Conservation (phyloP, 768 basidiomycete species). For the Rhizopogon sp. region DNA sequence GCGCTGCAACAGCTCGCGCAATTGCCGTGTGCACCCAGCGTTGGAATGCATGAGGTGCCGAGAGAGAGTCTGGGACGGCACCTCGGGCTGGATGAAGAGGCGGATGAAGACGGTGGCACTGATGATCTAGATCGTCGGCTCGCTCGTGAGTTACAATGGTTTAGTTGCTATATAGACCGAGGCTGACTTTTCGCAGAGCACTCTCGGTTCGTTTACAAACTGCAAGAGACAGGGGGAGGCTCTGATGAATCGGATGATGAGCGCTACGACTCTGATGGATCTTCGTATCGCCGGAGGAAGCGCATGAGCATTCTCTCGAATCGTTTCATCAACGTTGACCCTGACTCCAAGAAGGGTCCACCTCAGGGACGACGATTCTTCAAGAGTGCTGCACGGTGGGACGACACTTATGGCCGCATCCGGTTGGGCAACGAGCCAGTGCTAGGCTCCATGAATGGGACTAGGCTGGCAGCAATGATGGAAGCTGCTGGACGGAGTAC, state of each 20-base stretch:
- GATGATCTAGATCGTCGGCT: constrained; percentile 66
- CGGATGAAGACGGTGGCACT: constrained; percentile 33
- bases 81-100: constrained; percentile 46
- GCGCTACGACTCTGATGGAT: constrained; percentile 45
- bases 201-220: constrained; percentile 55
- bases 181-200: constrained; percentile 42
- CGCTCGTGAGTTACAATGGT: constrained; percentile 50
- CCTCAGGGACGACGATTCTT: constrained; percentile 51
- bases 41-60: constrained; percentile 81
- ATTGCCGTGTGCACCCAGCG: constrained; percentile 75
- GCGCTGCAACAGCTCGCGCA: constrained; percentile 53
- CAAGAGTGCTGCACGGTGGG: constrained; percentile 39
- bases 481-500: constrained; percentile 18
- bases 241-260: constrained; percentile 47
- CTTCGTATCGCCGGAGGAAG: constrained; percentile 38
- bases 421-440: constrained; percentile 16
- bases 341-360: constrained; percentile 23
- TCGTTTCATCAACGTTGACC: constrained; percentile 48
- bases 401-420: constrained; percentile 21
- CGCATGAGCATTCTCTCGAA: constrained; percentile 70
- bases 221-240: constrained; percentile 45
- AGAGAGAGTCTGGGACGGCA: constrained; percentile 60
- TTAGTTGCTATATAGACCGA: background rate
- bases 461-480: constrained; percentile 17
- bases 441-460: constrained; percentile 15